phyloP scores from a whole-genome alignment of 176 grass and related monocot genomes.

The Triticum aestivum region IWGSC_CS_RefSeq_v2.1 NC_057808.1:383683525-383684024 shows the following conservation, averaged over 20 bases:
- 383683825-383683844: slow-evolving; percentile 84
- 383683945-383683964: not conserved
- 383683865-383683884: slow-evolving; percentile 60
- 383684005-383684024: slow-evolving; percentile 79
- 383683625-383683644: not conserved
- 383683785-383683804: slow-evolving; percentile 70
- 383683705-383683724: not conserved
- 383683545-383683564: not conserved
- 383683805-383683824: slow-evolving; percentile 79
- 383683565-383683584: not conserved
- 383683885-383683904: not conserved
- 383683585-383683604: not conserved
- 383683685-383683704: not conserved
- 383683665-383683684: not conserved
- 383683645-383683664: not conserved
- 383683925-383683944: not conserved
- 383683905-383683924: not conserved
- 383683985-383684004: slow-evolving; percentile 54
- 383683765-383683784: not conserved
- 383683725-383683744: not conserved
- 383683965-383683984: slow-evolving; percentile 28
- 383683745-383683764: not conserved
- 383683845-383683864: slow-evolving; percentile 75
- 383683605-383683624: not conserved
- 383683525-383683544: not conserved